Percentiles rank a stretch among this genome's conserved stretches.
Evolutionary conservation across 768 basidiomycete genomes (phyloP).

Genomic region (Hemileccinum impolitum): DNA sequence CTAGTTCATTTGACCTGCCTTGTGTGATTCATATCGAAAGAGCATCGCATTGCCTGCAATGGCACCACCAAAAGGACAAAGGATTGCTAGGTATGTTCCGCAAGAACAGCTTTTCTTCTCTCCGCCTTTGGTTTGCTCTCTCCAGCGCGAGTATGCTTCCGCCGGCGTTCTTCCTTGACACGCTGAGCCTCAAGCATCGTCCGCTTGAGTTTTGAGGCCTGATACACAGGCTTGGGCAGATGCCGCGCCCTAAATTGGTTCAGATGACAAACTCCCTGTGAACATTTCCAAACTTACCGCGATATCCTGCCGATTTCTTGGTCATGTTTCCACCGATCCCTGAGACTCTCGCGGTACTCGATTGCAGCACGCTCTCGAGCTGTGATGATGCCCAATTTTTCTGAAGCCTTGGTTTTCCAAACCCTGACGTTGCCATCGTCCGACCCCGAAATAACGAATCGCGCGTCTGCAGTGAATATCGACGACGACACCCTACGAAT

Average conservation of each 20-base stretch:
- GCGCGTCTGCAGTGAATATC: constrained; percentile 84
- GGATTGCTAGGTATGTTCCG: constrained; percentile 55
- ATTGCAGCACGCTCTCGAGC: constrained; percentile 87
- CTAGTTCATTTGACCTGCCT: background rate
- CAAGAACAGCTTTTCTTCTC: constrained; percentile 81
- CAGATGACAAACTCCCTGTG: constrained; percentile 2
- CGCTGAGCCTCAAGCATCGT: constrained; percentile 89
- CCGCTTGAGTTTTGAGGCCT: constrained; percentile 80
- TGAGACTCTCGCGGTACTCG: constrained; percentile 87
- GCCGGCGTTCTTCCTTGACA: constrained; percentile 90
- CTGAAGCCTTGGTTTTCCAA: constrained; percentile 93
- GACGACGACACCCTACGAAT: constrained; percentile 76
- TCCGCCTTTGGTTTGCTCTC: constrained; percentile 87
- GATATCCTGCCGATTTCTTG: constrained; percentile 75
- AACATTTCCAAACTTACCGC: constrained; percentile 48
- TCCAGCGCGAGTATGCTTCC: constrained; percentile 85
- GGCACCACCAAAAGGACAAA: constrained; percentile 12
- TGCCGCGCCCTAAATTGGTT: constrained; percentile 58
- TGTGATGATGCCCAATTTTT: constrained; percentile 88
- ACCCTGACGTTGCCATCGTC: constrained; percentile 94
- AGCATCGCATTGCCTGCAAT: constrained; percentile 6
- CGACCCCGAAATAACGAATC: constrained; percentile 87
- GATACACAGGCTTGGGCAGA: constrained; percentile 88
- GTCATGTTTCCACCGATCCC: constrained; percentile 87
- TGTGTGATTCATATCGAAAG: background rate